Conservation (phyloP, 331 rosid genomes). For the Quercus phellos region DNA sequence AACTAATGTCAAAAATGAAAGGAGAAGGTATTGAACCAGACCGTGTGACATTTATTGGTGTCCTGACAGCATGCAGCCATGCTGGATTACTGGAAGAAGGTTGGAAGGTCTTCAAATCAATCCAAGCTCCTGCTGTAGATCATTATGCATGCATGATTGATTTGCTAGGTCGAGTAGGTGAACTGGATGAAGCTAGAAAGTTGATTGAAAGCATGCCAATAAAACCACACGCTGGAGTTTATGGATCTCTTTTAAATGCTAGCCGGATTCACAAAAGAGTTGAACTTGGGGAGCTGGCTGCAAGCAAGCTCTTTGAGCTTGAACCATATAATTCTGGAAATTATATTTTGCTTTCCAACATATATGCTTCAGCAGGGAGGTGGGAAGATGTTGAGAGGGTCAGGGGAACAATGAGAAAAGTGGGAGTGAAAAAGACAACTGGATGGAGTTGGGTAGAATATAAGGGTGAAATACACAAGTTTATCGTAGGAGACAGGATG, state of each 20-base stretch:
- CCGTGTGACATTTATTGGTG: constrained; percentile 45
- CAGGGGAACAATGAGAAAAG: constrained; percentile 44
- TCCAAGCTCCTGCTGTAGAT: constrained; percentile 47
- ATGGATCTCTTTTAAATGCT: constrained; percentile 60
- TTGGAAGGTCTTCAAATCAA: constrained; percentile 42
- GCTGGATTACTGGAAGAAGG: constrained; percentile 60
- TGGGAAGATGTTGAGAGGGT: constrained; percentile 59
- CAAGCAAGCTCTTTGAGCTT: constrained; percentile 49
- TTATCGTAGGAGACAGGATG: constrained; percentile 36
- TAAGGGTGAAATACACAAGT: constrained; percentile 37
- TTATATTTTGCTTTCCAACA: constrained; percentile 58
- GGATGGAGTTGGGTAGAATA: constrained; percentile 58
- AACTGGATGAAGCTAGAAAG: constrained; percentile 52
- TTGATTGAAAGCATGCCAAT: constrained; percentile 53
- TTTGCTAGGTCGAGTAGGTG: constrained; percentile 54
- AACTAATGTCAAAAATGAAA: constrained; percentile 42
- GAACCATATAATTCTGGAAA: constrained; percentile 59
- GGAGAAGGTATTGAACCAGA: constrained; percentile 52
- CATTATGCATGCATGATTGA: constrained; percentile 70
- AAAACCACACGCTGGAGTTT: constrained; percentile 60
- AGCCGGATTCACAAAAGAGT: constrained; percentile 48
- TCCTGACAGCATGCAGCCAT: constrained; percentile 63
- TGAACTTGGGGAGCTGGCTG: constrained; percentile 53
- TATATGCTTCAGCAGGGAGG: constrained; percentile 56
- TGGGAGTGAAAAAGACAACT: constrained; percentile 44